Conservation (phyloP, 2,329 filamentous ascomycete genomes). For the Penicillium corylophilum region DNA sequence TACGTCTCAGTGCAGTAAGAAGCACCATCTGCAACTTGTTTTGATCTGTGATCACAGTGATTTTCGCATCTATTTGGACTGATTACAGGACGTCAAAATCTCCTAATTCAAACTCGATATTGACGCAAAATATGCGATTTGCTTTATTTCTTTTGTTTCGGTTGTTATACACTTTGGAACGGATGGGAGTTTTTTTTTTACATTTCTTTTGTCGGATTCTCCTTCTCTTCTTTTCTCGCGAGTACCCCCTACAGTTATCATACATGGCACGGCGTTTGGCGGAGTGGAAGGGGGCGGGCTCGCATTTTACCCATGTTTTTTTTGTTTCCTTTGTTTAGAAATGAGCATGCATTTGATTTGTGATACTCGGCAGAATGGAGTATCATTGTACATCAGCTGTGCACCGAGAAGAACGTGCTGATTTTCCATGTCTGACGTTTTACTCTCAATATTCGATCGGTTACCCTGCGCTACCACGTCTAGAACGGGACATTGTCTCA, state of each 20-base stretch:
- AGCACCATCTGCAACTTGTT: not conserved
- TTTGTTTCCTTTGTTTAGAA: not conserved
- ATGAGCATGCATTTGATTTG: not conserved
- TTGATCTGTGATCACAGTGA: not conserved
- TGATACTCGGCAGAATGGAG: not conserved
- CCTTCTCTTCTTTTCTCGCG: conserved; percentile 15
- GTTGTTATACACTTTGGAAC: not conserved
- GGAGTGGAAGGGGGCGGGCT: conserved; percentile 14
- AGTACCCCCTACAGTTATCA: conserved; percentile 23
- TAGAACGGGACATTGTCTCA: not conserved
- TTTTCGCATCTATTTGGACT: not conserved
- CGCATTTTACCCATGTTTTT: conserved; percentile 1
- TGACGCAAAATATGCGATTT: not conserved
- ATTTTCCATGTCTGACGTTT: not conserved
- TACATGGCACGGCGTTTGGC: conserved; percentile 25
- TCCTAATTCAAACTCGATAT: not conserved
- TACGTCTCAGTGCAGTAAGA: not conserved
- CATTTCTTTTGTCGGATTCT: conserved; percentile 3
- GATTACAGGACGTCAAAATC: not conserved
- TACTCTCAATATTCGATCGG: not conserved
- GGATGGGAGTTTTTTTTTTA: conserved; percentile 1
- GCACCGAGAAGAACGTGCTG: not conserved
- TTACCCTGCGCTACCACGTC: not conserved
- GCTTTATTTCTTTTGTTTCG: not conserved
- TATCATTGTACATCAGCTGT: conserved; percentile 4